phyloP scores from a whole-genome alignment of 352 stramenopile species.

The Globisporangium sylvaticum region DNA sequence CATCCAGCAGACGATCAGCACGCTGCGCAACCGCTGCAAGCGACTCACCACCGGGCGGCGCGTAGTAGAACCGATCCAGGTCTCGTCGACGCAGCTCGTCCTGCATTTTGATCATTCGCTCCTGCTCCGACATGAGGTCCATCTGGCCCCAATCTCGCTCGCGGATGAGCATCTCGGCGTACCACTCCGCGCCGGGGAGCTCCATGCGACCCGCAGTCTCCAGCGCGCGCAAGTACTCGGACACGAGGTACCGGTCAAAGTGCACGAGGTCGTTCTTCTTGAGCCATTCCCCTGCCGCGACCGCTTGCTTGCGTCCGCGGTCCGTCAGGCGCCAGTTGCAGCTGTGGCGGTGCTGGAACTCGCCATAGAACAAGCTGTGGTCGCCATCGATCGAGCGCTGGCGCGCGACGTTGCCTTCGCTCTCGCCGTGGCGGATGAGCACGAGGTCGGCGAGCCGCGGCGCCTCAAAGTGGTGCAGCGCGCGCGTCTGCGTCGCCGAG shows the following conservation, averaged over 20 bases:
- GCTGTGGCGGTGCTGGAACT: conserved; percentile 88
- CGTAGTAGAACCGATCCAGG: conserved; percentile 86
- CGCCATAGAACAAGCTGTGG: conserved; percentile 80
- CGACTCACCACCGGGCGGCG: conserved; percentile 77
- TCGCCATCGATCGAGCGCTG: conserved; percentile 80
- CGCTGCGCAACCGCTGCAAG: conserved; percentile 78
- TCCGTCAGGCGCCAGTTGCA: conserved; percentile 87
- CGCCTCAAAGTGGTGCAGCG: conserved; percentile 26
- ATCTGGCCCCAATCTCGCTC: conserved; percentile 88
- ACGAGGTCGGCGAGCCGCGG: conserved; percentile 76
- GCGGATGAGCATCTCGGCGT: conserved; percentile 85
- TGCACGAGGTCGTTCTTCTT: conserved; percentile 68
- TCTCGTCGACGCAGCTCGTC: conserved; percentile 80
- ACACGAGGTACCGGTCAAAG: conserved; percentile 86
- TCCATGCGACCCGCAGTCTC: conserved; percentile 80
- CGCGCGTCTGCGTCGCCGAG: conserved; percentile 2
- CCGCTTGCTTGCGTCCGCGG: conserved; percentile 65
- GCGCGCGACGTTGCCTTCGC: conserved; percentile 85
- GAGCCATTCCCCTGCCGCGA: conserved; percentile 77
- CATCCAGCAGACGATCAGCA: conserved; percentile 69
- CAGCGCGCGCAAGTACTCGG: conserved; percentile 84
- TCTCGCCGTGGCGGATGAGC: conserved; percentile 88
- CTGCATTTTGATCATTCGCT: conserved; percentile 86
- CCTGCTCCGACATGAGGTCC: conserved; percentile 88
- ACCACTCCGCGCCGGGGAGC: conserved; percentile 74